Evolutionary conservation across 1,284 basidiomycete genomes (phyloP), one percentile per base, ranked within the genome.

Genomic region (Irpex sp.): DNA sequence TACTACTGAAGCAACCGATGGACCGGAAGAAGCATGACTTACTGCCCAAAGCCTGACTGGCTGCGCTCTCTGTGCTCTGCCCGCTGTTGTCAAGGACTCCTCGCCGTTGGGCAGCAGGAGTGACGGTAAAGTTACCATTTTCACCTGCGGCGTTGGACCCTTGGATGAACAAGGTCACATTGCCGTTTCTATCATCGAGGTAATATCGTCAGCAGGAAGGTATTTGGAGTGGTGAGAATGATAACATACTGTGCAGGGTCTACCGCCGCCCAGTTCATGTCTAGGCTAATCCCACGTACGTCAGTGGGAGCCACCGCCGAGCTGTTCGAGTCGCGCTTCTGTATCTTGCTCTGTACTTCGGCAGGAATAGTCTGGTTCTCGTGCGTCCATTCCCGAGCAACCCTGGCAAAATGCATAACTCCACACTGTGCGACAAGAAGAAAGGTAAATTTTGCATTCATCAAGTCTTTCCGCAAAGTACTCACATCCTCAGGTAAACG

Each of bases 401-500:
- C 83, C 9, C 87, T 82, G 0, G 87, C 88, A 74, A 90, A 90
- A 0, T 88, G 84, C 69, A 80, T 83, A 63, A 76, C 74, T 15
- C 86, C 86, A 71, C 88, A 90, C 88, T 89, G 18, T 42, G 56
- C 42, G 42, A 60, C 65, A 11, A 62, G 11, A 38, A 58, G 20
- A 6, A 62, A 11, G 42, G 22, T 42, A 42, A 42, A 4, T 42
- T 24, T 6, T 60, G 24, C 20, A 65, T 18, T 42, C 59, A 11
- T 64, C 66, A 59, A 11, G 13, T 54, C 15, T 18, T 81, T 86
- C 65, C 60, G 60, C 60, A 22, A 27, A 71, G 45, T 18, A 62
- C 67, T 66, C 70, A 88, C 88, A 69, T 80, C 79, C 72, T 88
- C 82, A 4, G 89, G 88, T 7, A 90, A 77, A 20, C 88, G 84